Percentiles rank a stretch among this genome's conserved stretches.
These are phyloP conservation scores for Gastrolobium bilobum DNA, from an alignment of 306 rosid genomes.

Conservation along the genomic window DNA sequence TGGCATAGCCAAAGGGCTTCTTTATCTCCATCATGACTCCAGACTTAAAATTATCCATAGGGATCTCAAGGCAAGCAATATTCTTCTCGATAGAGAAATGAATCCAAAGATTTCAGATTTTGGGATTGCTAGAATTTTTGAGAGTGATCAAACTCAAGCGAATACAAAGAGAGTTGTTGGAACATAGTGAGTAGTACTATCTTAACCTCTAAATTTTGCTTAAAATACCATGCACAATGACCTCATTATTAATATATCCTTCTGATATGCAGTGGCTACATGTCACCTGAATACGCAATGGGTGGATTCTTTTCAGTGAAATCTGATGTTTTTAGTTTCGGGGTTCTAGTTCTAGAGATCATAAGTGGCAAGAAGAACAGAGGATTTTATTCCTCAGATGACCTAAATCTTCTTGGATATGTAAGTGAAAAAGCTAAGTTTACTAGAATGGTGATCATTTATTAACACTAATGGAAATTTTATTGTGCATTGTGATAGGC, in stretches of 20 bases:
- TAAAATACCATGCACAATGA: not conserved
- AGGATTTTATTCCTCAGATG: constrained; percentile 60
- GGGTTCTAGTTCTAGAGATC: constrained; percentile 69
- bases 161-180: constrained; percentile 72
- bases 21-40: constrained; percentile 77
- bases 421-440: constrained; percentile 45
- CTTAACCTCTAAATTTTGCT: not conserved
- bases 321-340: constrained; percentile 74
- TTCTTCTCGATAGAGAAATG: constrained; percentile 70
- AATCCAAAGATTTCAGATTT: constrained; percentile 78
- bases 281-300: constrained; percentile 81
- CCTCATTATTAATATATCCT: not conserved
- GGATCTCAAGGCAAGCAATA: constrained; percentile 76
- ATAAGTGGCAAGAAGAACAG: constrained; percentile 67
- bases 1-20: constrained; percentile 72
- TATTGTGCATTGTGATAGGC: constrained; percentile 50
- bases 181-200: constrained; percentile 71
- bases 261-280: constrained; percentile 59
- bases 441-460: too few species aligned
- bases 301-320: constrained; percentile 67
- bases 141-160: constrained; percentile 66
- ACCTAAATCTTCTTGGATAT: constrained; percentile 65
- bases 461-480: constrained; percentile 16
- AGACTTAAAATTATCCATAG: constrained; percentile 75
- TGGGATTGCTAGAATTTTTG: constrained; percentile 77